Evolutionary conservation across 164 flowering plant genomes (phyloP), one percentile per base, ranked within the genome.

Genomic region (Vitis rupestris): DNA sequence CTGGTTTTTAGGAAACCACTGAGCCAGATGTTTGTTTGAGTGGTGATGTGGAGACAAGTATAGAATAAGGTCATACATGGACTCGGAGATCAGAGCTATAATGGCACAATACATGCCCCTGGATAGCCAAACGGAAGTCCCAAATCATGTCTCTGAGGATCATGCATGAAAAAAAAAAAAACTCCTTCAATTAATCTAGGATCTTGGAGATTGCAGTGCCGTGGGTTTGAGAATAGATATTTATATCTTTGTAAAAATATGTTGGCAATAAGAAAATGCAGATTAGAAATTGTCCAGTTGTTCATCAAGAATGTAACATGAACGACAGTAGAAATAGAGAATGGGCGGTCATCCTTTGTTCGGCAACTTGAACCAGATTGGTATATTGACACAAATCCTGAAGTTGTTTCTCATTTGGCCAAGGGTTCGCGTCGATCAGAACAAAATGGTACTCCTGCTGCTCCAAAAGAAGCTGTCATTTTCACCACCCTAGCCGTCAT

Each of bases 61-160:
- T n/a, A n/a, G n/a, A n/a, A n/a, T n/a, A n/a, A n/a, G n/a, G 87
- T 73, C 75, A 51, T 82, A 84, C 77, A 84, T 88, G 96, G 91
- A 90, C 74, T 88, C 91, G 1, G 96, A 90, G 79, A 90, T 90
- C 66, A 84, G 95, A 80, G 88, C 92, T 44, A 90, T 90, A 50
- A 88, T 90, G 95, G 88, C 92, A 27, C 95, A 90, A 71, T 90
- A 88, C 81, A 90, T 90, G 95, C 95, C 95, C 50, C 80, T 90
- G 64, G 95, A 90, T 78, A 88, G 83, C 74, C 92, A 90, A 80
- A 66, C 73, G 5, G 95, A 85, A 72, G 80, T 86, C 19, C 90
- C 85, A 59, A 87, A 85, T 68, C 91, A 87, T 60, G 75, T 78
- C 63, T 75, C 48, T 10, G 88, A 81, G 0, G 82, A 80, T 1